Base-by-base conservation (phyloP, 140 eudicot genomes). In the Flaveria floridana region DNA sequence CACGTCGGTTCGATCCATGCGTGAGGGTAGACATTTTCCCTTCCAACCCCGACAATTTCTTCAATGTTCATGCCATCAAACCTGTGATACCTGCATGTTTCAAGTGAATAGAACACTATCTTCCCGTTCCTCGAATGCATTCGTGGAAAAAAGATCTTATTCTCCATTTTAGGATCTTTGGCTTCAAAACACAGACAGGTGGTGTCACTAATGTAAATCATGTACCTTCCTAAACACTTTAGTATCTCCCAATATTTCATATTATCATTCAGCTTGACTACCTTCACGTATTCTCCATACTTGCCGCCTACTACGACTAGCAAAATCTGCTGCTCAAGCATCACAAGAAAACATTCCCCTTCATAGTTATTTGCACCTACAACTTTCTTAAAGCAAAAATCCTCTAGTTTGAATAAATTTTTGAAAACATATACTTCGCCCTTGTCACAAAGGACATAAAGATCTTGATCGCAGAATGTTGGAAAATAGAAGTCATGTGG, bases 41-140 rank as follows among this genome's bases (percentile, higher is more conserved):
- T 68, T 68, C 71, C 71, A 66, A 66, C 2, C 10, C 53, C 71
- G 9, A 18, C n/a, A 46, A 46, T 19, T 20, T 68, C 39, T 13
- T 68, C 6, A 12, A 19, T 46, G 41, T 44, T 46, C 21, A 4
- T 44, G 20, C 58, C 73, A 69, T 69, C 6, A 0, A 69, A 48
- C 3, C 8, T 69, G 39, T 69, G 61, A 69, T 48, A 69, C 44
- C 2, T 46, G 6, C 44, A 1, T 46, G 74, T 47, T 69, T 47
- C 61, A 69, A 69, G 74, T 2, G 74, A 69, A 69, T 69, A 47
- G 11, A 69, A 69, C 23, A 69, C 61, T 2, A 69, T 47, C 14
- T 69, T 69, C 21, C 59, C 74, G 48, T 69, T 47, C 21, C 6
- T 21, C 2, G 41, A 21, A 46, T 46, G 16, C 37, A 68, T 8